A percentile compares a stretch with the other conserved stretches of the same genome.
Conservation (phyloP, 441 rosid genomes). For the Viola pubescens region DNA sequence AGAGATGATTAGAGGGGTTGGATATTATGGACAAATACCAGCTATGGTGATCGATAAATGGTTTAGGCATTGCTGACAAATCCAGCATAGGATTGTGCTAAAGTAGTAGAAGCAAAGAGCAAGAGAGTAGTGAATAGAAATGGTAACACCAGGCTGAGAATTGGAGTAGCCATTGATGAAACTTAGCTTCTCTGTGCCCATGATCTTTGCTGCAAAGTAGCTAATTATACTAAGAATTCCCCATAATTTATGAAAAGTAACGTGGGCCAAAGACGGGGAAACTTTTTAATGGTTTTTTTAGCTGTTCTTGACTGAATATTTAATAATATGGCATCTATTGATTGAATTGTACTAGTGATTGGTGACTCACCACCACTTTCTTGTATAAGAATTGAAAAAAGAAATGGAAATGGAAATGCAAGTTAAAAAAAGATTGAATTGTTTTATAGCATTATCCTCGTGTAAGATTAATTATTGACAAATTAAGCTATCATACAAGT, state of each 20-base stretch:
- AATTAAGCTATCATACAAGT: no score
- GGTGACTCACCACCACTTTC: no score
- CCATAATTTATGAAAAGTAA: background rate
- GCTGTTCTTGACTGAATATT: no score
- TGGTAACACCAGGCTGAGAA: background rate
- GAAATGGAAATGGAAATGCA: no score
- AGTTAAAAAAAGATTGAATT: no score
- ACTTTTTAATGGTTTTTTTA: no score
- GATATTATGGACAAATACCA: constrained; percentile 46
- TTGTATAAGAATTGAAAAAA: no score
- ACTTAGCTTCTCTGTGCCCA: background rate
- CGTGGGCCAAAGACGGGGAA: no score
- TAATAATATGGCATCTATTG: no score
- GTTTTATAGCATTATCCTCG: no score
- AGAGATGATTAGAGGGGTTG: constrained; percentile 27
- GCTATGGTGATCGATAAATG: constrained; percentile 37
- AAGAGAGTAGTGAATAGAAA: constrained; percentile 9
- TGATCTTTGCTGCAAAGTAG: background rate
- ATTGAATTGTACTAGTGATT: no score
- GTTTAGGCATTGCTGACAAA: constrained; percentile 40
- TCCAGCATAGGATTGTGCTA: constrained; percentile 30
- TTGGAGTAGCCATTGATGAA: constrained; percentile 17
- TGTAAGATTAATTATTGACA: no score
- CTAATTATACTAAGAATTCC: background rate
- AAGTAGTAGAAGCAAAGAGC: background rate